Base-by-base conservation (phyloP, 805 yeast genomes). In the Ogataea haglerorum region DNA sequence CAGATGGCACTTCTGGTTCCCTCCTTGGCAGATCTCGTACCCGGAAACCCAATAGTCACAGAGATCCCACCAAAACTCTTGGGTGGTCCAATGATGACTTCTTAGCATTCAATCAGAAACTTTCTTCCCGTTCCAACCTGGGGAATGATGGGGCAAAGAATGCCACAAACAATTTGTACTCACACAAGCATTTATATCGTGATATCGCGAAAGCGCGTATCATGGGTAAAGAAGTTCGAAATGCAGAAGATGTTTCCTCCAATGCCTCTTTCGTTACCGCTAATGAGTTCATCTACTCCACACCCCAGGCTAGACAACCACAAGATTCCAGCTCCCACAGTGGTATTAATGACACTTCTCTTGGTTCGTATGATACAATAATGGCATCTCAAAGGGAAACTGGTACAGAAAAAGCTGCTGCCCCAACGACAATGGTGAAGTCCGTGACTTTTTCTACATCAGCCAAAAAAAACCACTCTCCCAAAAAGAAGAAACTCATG, bases 181-280 rank as follows among this genome's bases (percentile, higher is more conserved):
- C 49, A 2, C 40, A 47, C 12, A 34, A 36, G 4, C 38, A 28
- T 19, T 30, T 49, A 4, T n/a, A 29, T 15, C 12, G 38, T 15
- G 53, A 49, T 18, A 43, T 47, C 17, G 48, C 40, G 10, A 42
- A 30, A 10, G 55, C 49, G 2, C 38, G 51, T 19, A n/a, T 32
- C 4, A 25, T 33, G n/a, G 40, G 46, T 6, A 29, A 16, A 3
- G 42, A 34, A 9, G 17, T 30, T 10, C 40, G 38, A 23, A 27
- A 22, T 10, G 13, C 22, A 12, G 35, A 35, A 10, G 10, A 30
- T 15, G 17, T 12, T 3, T 36, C 45, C 9, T 10, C 45, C 10
- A 19, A 19, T n/a, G 30, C 28, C 0, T 53, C 59, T 8, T 56
- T 46, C 42, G 57, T 56, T n/a, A 54, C 60, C 0, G 60, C 60